Base-by-base conservation (phyloP, 2,329 filamentous ascomycete genomes). In the Penicillium sp. region DNA sequence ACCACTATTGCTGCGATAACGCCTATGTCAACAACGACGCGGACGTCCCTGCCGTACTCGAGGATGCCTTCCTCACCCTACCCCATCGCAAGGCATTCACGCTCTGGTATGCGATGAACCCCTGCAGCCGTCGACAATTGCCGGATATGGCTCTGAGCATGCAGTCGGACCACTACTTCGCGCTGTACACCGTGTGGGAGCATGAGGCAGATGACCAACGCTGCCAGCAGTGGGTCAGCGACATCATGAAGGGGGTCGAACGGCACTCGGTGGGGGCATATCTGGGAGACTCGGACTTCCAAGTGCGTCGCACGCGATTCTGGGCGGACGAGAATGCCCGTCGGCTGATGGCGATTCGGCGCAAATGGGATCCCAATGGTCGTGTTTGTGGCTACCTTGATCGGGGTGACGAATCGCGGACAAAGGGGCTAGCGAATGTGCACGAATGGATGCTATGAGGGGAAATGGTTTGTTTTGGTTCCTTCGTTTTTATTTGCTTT, bases 161-260 rank as follows among this genome's bases (percentile, higher is more conserved):
- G 75, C 79, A 81, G 48, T 74, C 73, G 0, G 80, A 83, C 56
- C 79, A 83, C 61, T 83, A 83, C 63, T 77, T 83, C 60, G 78
- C 80, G 1, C 48, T 79, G 2, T 83, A 82, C 56, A 70, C 76
- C 0, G 66, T 81, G 2, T 82, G 78, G 75, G 74, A 80, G 44
- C 65, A 78, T 22, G 67, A 63, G 16, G 53, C 61, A 2, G 78
- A 81, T 35, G 80, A 82, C 53, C 62, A 59, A 0, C 54, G 57
- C n/a, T 79, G 74, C 60, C 64, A 66, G 27, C 54, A 38, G 1
- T 83, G 80, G 80, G 70, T 79, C 1, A 60, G 61, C n/a, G 55
- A 69, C 22, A 59, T 74, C 1, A 76, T 80, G 67, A 55, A 47
- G 25, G 47, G 61, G 6, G 66, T 79, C 1, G 73, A 77, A 57